A percentile compares a stretch with the other conserved stretches of the same genome.
Evolutionary conservation across 2,329 filamentous ascomycete species (phyloP).

Genomic region (Coniochaeta sp.): DNA sequence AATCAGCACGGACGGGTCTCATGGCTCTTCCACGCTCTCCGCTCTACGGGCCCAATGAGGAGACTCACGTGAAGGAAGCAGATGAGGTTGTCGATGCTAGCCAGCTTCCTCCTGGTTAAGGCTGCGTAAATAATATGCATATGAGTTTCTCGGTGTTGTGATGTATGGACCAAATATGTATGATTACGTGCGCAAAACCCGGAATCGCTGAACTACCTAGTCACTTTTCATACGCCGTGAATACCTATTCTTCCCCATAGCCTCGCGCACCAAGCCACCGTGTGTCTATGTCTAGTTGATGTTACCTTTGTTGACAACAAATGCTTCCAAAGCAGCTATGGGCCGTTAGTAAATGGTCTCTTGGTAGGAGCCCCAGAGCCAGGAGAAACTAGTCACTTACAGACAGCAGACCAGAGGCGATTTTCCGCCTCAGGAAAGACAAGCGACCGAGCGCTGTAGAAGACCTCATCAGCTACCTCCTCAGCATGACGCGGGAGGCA

Average conservation of each 20-base stretch:
- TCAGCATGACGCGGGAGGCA: constrained; percentile 87
- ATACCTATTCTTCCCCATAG: background rate
- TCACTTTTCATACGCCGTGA: background rate
- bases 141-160: background rate
- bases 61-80: constrained; percentile 70
- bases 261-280: background rate
- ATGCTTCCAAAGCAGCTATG: constrained; percentile 69
- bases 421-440: constrained; percentile 96
- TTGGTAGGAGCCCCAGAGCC: background rate
- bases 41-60: constrained; percentile 65
- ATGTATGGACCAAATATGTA: background rate
- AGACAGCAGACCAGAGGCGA: constrained; percentile 80
- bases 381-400: constrained; percentile 26
- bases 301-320: constrained; percentile 89
- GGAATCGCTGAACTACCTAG: background rate
- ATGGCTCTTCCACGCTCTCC: constrained; percentile 96
- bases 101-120: constrained; percentile 82
- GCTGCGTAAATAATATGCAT: background rate
- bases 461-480: constrained; percentile 91
- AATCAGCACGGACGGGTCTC: constrained; percentile 89
- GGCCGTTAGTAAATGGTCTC: background rate
- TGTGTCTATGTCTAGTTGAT: constrained; percentile 31
- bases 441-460: constrained; percentile 76
- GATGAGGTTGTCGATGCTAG: constrained; percentile 93
- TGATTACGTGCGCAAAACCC: background rate